Conservation (phyloP, 257 asterid genomes). For the Anisodus tanguticus region DNA sequence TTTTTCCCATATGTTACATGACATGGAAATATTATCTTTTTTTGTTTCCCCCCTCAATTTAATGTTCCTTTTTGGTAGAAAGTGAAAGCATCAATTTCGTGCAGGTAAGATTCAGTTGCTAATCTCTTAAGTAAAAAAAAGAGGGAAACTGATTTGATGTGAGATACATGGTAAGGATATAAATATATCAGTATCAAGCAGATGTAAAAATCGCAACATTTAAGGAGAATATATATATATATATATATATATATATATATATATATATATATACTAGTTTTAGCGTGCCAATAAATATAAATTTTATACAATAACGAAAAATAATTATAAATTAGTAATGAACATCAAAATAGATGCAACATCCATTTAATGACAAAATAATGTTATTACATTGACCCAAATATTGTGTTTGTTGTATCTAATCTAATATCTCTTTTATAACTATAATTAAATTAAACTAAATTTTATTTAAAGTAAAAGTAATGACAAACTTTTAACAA, state of each 20-base stretch:
- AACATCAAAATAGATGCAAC: no score
- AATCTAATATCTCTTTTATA: no score
- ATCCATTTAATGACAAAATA: no score
- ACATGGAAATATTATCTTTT: neutral
- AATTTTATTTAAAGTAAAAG: no score
- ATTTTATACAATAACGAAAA: no score
- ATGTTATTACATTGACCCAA: no score
- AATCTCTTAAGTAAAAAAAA: constrained; percentile 26
- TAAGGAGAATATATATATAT: constrained; percentile 23
- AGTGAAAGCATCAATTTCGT: constrained; percentile 21
- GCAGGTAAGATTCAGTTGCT: constrained; percentile 26
- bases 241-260: neutral
- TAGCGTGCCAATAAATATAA: no score
- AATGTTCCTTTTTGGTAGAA: constrained; percentile 1
- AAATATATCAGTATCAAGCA: constrained; percentile 29
- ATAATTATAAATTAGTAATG: no score
- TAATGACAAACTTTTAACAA: no score
- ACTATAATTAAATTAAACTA: no score
- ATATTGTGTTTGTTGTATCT: no score
- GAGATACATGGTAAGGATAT: neutral
- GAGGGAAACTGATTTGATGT: constrained; percentile 33
- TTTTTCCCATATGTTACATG: neutral
- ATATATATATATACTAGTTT: neutral
- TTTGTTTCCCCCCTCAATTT: no score
- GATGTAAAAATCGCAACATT: constrained; percentile 26